These are phyloP conservation scores for Tulasnella sp. DNA, from an alignment of 768 basidiomycete species.

Conservation along the genomic window DNA sequence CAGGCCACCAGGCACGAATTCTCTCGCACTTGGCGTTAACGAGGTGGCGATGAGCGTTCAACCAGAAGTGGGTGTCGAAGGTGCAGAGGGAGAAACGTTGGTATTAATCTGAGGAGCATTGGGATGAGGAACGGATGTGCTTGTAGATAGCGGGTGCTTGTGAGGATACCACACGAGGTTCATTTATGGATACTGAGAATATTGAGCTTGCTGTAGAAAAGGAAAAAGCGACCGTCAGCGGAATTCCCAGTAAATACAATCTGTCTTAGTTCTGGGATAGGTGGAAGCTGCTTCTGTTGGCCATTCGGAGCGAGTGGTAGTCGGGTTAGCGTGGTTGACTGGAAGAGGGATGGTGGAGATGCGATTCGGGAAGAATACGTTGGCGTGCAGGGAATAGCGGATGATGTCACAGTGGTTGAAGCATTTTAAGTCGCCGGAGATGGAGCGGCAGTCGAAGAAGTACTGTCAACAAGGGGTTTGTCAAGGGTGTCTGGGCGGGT, in stretches of 20 bases:
- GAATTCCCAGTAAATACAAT: not conserved
- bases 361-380: conserved; percentile 36
- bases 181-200: conserved; percentile 1
- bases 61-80: not conserved
- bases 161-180: conserved; percentile 30
- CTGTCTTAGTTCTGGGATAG: not conserved
- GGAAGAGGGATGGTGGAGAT: conserved; percentile 35
- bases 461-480: not conserved
- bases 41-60: not conserved
- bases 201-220: not conserved
- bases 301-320: conserved; percentile 32
- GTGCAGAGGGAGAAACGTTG: not conserved
- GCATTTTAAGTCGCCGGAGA: conserved; percentile 21
- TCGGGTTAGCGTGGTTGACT: conserved; percentile 29
- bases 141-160: conserved; percentile 36
- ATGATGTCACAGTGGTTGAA: conserved; percentile 21
- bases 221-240: not conserved
- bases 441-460: not conserved
- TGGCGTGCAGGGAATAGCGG: conserved; percentile 32
- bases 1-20: conserved; percentile 50
- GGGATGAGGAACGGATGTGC: conserved; percentile 21
- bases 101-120: not conserved
- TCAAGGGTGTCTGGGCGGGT: not conserved
- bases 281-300: conserved; percentile 21
- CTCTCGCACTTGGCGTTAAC: conserved; percentile 54